Evolutionary conservation across 2,329 filamentous ascomycete genomes (phyloP), one percentile per base, ranked within the genome.

Genomic region (Alternaria metachromatica): DNA sequence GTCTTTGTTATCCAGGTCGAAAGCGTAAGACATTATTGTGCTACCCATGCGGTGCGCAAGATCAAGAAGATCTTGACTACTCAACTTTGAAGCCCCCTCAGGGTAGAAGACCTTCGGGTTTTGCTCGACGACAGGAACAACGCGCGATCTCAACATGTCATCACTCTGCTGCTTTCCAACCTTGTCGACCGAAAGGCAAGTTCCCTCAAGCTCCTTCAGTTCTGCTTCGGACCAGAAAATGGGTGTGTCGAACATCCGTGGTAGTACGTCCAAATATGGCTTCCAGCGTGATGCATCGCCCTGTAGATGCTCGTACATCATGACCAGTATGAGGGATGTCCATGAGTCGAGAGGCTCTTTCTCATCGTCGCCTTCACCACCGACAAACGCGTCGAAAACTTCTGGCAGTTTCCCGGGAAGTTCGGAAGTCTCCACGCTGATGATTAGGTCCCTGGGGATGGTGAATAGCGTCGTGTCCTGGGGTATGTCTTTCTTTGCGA

Each of bases 11-110:
- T 70, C 70, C 4, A 73, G 61, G 25, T 73, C 70, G 13, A 73
- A 73, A 10, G 70, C 71, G 18, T 73, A 73, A 12, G 70, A 63
- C 71, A 73, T 73, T 12, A 73, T 68, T 0, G 67, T 72, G 26
- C 71, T 73, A 6, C 71, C 71, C 55, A 73, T 70, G 1, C 59
- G 63, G 25, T 73, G 71, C 26, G 71, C 71, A 26, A 73, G 62
- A 5, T 37, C 41, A n/a, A 73, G 65, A 10, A 73, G n/a, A 1
- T 71, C 67, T 2, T 66, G 45, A 13, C 71, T 62, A 3, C 26
- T 41, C 3, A 68, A 30, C 2, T 41, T 46, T 6, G 18, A 5
- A 0, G 48, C 55, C 2, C 59, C 63, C 6, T 58, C 33, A 3
- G 66, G 45, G 13, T 66, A 73, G 21, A 73, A 73, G 0, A 68